Conservation (phyloP, 2,329 filamentous ascomycete genomes). For the Diaporthe nobilis region DNA sequence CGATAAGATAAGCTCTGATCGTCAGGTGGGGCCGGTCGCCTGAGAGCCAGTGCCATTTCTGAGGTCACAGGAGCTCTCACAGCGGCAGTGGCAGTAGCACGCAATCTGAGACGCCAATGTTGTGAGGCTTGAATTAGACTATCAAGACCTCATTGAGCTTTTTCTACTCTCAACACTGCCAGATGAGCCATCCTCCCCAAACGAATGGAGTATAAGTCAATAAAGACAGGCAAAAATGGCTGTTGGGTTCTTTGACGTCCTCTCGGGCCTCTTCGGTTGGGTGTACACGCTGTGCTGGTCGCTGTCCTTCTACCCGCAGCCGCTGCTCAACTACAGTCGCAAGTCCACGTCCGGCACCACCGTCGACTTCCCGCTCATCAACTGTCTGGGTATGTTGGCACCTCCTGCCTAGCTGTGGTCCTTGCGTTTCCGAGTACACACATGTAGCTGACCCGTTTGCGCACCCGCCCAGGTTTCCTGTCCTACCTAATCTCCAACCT, state of each 20-base stretch:
- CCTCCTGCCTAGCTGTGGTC: neutral
- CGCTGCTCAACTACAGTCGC: conserved; percentile 82
- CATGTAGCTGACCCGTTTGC: conserved; percentile 29
- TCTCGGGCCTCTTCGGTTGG: conserved; percentile 79
- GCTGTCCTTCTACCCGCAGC: conserved; percentile 92
- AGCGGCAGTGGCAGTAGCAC: conserved; percentile 4
- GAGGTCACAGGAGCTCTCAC: conserved; percentile 2
- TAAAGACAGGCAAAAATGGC: conserved; percentile 40
- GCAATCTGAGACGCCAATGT: conserved; percentile 25
- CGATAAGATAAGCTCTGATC: conserved; percentile 31
- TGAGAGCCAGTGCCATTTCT: neutral
- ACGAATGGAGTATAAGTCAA: conserved; percentile 5
- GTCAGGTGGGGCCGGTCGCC: conserved; percentile 1
- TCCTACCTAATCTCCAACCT: conserved; percentile 83
- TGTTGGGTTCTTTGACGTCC: conserved; percentile 58
- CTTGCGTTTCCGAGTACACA: neutral
- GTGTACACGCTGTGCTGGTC: conserved; percentile 85
- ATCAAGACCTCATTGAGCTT: too few species aligned
- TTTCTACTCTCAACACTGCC: neutral
- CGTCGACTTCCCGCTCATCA: conserved; percentile 88
- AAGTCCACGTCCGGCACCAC: conserved; percentile 86
- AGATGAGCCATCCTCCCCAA: neutral
- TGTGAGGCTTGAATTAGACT: neutral
- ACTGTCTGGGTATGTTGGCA: conserved; percentile 66
- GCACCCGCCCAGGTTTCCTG: conserved; percentile 70